Percentiles rank a stretch among this genome's conserved stretches.
These are phyloP conservation scores for Meredithiella fracta DNA, from an alignment of 2,329 filamentous ascomycete species.

Conservation along the genomic window DNA sequence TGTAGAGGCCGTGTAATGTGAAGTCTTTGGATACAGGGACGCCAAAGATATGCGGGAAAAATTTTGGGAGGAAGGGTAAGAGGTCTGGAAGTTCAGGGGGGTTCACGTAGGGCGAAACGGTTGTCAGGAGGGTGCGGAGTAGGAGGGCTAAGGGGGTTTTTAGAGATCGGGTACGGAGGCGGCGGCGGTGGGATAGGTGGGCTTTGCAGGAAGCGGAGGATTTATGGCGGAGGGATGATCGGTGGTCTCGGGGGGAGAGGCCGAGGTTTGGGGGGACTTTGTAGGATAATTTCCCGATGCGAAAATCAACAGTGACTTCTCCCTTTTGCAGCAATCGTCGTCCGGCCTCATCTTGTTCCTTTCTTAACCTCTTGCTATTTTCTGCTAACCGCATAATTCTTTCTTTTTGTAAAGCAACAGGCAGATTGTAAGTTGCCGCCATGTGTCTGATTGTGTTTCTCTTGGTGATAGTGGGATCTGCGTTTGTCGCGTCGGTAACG, in stretches of 20 bases:
- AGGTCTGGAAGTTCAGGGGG: constrained; percentile 28
- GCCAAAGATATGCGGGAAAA: constrained; percentile 31
- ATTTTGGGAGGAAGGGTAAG: constrained; percentile 27
- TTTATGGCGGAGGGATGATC: background rate
- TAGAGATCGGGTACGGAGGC: background rate
- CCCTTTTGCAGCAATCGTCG: constrained; percentile 25
- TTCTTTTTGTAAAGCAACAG: constrained; percentile 49
- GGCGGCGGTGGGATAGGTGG: background rate
- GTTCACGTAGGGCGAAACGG: constrained; percentile 34
- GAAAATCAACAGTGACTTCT: background rate
- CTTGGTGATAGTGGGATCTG: constrained; percentile 55
- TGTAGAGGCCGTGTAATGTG: constrained; percentile 25
- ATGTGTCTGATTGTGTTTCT: constrained; percentile 63
- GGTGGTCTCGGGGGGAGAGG: background rate
- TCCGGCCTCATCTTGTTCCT: constrained; percentile 34
- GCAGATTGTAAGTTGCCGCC: constrained; percentile 40
- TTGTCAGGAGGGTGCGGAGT: constrained; percentile 31
- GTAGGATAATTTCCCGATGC: background rate
- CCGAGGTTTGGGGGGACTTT: background rate
- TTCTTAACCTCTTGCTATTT: constrained; percentile 30
- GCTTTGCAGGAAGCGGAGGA: background rate
- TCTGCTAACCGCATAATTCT: constrained; percentile 44
- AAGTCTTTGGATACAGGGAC: constrained; percentile 20
- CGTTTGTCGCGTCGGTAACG: constrained; percentile 77
- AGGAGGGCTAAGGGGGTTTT: constrained; percentile 27